Percentiles rank a stretch among this genome's conserved stretches.
These are phyloP conservation scores for Vairimorpha apis DNA, from an alignment of 371 early-diverging fungal species.

Conservation along the genomic window DNA sequence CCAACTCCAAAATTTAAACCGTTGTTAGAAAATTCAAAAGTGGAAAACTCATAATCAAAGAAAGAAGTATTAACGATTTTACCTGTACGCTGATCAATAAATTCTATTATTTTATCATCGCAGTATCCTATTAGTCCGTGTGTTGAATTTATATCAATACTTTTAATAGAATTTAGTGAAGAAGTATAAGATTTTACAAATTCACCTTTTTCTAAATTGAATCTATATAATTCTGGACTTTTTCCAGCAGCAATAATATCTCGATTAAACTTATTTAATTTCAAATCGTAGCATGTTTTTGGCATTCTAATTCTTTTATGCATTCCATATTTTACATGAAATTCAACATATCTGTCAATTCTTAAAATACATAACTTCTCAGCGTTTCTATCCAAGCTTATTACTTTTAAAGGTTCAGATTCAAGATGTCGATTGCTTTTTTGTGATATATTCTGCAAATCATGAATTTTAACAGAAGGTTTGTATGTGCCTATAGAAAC, in stretches of 20 bases:
- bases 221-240: slow-evolving; percentile 73
- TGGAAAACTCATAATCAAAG: slow-evolving; percentile 65
- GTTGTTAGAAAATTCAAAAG: slow-evolving; percentile 71
- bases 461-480: slow-evolving; percentile 88
- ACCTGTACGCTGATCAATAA: slow-evolving; percentile 54
- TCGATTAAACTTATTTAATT: slow-evolving; percentile 77
- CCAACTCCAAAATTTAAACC: slow-evolving; percentile 82
- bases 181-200: slow-evolving; percentile 71
- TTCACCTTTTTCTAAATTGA: slow-evolving; percentile 85
- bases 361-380: slow-evolving; percentile 84
- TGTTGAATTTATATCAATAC: slow-evolving; percentile 72
- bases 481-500: slow-evolving; percentile 87
- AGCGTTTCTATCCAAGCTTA: slow-evolving; percentile 86
- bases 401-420: slow-evolving; percentile 68
- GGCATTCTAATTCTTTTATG: slow-evolving; percentile 88
- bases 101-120: slow-evolving; percentile 69
- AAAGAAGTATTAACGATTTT: slow-evolving; percentile 60
- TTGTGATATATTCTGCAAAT: slow-evolving; percentile 79
- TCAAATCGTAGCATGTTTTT: slow-evolving; percentile 62
- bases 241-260: slow-evolving; percentile 79
- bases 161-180: slow-evolving; percentile 65
- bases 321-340: slow-evolving; percentile 86
- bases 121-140: slow-evolving; percentile 83
- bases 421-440: slow-evolving; percentile 93
- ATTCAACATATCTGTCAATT: slow-evolving; percentile 82